phyloP scores from a whole-genome alignment of 2,329 filamentous ascomycete genomes.

The Botrytis paeoniae region DNA sequence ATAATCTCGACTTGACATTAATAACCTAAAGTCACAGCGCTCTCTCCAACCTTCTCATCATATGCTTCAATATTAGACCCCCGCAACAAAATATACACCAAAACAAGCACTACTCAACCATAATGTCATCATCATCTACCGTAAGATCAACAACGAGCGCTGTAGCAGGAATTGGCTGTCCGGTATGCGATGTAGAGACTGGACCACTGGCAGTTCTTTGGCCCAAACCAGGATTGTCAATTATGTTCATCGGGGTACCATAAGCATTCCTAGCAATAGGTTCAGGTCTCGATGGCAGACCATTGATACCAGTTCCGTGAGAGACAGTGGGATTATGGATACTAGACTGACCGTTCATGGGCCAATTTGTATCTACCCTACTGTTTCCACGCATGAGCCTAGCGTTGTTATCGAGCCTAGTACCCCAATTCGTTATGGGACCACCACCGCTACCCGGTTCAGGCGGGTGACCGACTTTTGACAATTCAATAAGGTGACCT shows the following conservation, averaged over 20 bases:
- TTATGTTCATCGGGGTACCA: background rate
- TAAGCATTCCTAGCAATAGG: background rate
- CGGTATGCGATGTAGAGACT: background rate
- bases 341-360: background rate
- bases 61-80: background rate
- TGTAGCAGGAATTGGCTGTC: background rate
- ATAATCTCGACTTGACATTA: background rate
- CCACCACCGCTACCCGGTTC: background rate
- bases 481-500: background rate
- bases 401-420: background rate
- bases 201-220: background rate
- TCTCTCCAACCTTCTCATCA: background rate
- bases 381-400: background rate
- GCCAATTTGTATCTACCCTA: background rate
- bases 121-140: background rate
- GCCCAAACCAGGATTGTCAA: background rate
- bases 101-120: background rate
- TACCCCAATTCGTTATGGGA: background rate
- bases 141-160: conserved; percentile 1
- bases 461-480: background rate
- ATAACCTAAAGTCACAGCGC: background rate
- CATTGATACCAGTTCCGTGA: background rate
- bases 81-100: background rate
- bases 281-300: background rate
- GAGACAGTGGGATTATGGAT: background rate